Base-by-base conservation (phyloP, 345 rosid species). In the Moringa oleifera region DNA sequence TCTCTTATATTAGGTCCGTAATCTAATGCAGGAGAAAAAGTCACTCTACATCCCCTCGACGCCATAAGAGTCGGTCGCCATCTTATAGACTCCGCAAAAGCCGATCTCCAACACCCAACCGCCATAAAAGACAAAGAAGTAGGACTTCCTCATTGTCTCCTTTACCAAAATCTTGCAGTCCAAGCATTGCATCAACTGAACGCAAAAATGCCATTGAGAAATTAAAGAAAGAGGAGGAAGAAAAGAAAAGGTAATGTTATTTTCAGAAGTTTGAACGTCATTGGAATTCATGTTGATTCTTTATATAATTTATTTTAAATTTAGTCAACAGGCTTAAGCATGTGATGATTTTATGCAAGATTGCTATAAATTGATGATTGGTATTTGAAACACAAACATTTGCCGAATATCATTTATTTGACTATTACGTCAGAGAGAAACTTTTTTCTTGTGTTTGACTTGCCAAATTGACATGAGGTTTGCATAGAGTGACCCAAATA, bases 221-320 rank as follows among this genome's bases (percentile, higher is more conserved):
- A 57, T 58, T 65, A 50, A 81, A 77, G 69, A 85, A 77, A 72
- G 89, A 83, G 53, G 81, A 75, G 55, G 81, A 82, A 67, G 79
- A 80, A 12, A 86, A 77, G 73, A 86, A 80, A 45, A 76, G 87
- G 91, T 80, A 73, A 24, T 46, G 9, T 12, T 13, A 6, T 21
- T 46, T 58, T 23, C 12, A 18, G 51, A 18, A 56, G 23, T 13
- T 21, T 55, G 58, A 20, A 3, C 36, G 21, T 25, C 36, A 23
- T 16, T 7, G 58, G 16, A 55, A 25, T 55, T 55, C 31, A 23
- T 55, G 19, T 16, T 25, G n/a, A 28, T 28, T 28, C 8, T 28
- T 28, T 28, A 8, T 3, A 28, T 28, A 8, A 28, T 28, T 28
- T 28, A 8, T 8, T 28, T 8, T 28, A 28, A 28, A 28, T 28